Evolutionary conservation across 2,329 filamentous ascomycete species (phyloP), one percentile per base, ranked within the genome.

Genomic region (Ceratocystis smalleyi): DNA sequence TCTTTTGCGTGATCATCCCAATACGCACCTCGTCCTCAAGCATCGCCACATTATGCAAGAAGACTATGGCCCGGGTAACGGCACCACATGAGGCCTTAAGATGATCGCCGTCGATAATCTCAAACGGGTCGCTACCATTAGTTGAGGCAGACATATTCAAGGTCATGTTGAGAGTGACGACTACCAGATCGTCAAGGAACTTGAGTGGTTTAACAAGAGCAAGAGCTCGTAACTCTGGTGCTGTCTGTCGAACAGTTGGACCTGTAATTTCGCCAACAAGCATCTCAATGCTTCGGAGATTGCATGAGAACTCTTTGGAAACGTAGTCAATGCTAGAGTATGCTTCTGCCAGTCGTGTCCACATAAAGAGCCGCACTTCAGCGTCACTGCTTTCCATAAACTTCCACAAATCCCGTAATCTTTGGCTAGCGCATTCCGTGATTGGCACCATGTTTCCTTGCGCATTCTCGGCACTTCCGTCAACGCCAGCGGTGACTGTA

Each of bases 281-380:
- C 70, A 91, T 86, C 71, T 95, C 89, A 59, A 97, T 89, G 68
- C 88, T 89, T 69, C 88, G 86, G 35, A 99, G 77, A 67, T 89
- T 83, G 73, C 91, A 97, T 0, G 89, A 95, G 35, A 96, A 84
- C 15, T 94, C 85, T 73, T 96, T 96, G 0, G 92, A 91, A 0
- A 83, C 77, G 70, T 96, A 96, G 6, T 88, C 83, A 67, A 99
- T 95, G 6, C 82, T 83, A 62, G 85, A 81, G 70, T 99, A 99
- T 0, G 94, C 92, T 68, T 94, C 88, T 45, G 89, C 86, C n/a
- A 99, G 80, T 61, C 90, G 85, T 67, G 88, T 86, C 94, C 94
- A 99, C 1, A 99, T 78, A 68, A 94, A 91, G 1, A 97, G 77
- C 43, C 89, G 85, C 61, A 97, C 77, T 63, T 91, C 89, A 0